Percentiles rank a stretch among this genome's conserved stretches.
These are phyloP conservation scores for Paxillus involutus DNA, from an alignment of 768 basidiomycete species.

Conservation along the genomic window DNA sequence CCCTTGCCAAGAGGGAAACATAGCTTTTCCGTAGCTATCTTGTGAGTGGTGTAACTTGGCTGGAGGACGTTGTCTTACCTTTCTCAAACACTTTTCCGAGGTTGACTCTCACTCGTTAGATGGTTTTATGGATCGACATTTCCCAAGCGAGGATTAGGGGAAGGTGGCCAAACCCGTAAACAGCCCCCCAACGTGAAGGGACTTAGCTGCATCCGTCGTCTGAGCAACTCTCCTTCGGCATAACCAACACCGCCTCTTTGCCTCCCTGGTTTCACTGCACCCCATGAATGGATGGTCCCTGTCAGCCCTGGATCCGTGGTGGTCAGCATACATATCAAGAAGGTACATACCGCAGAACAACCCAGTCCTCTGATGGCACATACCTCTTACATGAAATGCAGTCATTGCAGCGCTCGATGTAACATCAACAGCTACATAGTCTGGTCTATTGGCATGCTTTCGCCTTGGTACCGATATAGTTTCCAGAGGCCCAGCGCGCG, in stretches of 20 bases:
- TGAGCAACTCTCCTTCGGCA: slow-evolving; percentile 48
- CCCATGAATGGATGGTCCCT: no score
- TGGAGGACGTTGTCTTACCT: slow-evolving; percentile 25
- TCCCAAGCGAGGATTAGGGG: slow-evolving; percentile 79
- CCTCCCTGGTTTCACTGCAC: no score
- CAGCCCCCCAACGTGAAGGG: background rate
- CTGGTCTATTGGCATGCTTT: no score
- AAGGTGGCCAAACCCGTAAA: slow-evolving; percentile 37
- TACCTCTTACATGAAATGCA: no score
- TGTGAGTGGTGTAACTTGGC: background rate
- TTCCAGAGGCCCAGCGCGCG: no score
- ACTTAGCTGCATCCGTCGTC: slow-evolving; percentile 44
- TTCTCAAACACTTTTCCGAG: slow-evolving; percentile 68
- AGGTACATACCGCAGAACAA: no score
- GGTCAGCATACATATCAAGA: no score
- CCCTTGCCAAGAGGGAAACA: slow-evolving; percentile 52
- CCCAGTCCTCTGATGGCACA: no score
- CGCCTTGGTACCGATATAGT: no score
- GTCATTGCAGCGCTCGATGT: no score
- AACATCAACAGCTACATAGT: no score
- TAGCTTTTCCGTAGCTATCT: slow-evolving; percentile 42
- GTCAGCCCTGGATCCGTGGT: no score
- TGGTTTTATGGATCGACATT: slow-evolving; percentile 76
- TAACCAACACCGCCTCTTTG: slow-evolving; percentile 30
- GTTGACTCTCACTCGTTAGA: slow-evolving; percentile 64